Percentiles rank a stretch among this genome's conserved stretches.
Evolutionary conservation across 768 basidiomycete species (phyloP).

Genomic region (Udeniomyces megalosporus): DNA sequence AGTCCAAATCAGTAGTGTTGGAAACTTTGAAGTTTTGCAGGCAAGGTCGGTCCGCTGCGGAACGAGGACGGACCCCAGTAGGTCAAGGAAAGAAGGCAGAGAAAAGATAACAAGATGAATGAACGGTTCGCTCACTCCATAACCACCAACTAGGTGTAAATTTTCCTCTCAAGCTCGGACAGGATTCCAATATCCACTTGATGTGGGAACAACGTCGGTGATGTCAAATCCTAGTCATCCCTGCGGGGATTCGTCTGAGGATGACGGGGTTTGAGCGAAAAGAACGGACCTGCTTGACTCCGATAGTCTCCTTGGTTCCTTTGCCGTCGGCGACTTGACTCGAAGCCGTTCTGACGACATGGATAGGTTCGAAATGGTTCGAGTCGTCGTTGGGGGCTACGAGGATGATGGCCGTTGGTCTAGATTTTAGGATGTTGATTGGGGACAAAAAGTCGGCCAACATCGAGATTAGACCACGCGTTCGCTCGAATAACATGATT

Average conservation of each 20-base stretch:
- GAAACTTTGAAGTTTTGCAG: too few relatives aligned
- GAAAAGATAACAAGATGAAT: not conserved
- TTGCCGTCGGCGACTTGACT: too few relatives aligned
- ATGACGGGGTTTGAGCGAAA: too few relatives aligned
- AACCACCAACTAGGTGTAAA: constrained; percentile 14
- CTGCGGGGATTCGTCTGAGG: not conserved
- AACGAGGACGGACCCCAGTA: too few relatives aligned
- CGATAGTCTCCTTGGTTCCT: not conserved
- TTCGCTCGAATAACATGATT: not conserved
- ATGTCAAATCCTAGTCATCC: not conserved
- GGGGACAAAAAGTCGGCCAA: not conserved
- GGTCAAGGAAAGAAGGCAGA: not conserved
- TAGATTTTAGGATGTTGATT: not conserved
- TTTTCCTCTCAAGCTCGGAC: not conserved
- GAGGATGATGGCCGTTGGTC: not conserved
- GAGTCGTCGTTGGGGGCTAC: too few relatives aligned
- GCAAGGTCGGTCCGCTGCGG: too few relatives aligned
- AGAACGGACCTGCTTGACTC: constrained; percentile 7
- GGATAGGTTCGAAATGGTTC: too few relatives aligned
- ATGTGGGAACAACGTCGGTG: not conserved
- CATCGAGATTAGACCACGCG: not conserved
- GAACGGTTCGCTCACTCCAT: not conserved
- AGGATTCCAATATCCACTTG: constrained; percentile 13
- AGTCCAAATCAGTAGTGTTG: too few relatives aligned
- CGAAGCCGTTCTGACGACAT: too few relatives aligned